phyloP scores from a whole-genome alignment of 768 basidiomycete species.

The Leucocoprinus sp. region DNA sequence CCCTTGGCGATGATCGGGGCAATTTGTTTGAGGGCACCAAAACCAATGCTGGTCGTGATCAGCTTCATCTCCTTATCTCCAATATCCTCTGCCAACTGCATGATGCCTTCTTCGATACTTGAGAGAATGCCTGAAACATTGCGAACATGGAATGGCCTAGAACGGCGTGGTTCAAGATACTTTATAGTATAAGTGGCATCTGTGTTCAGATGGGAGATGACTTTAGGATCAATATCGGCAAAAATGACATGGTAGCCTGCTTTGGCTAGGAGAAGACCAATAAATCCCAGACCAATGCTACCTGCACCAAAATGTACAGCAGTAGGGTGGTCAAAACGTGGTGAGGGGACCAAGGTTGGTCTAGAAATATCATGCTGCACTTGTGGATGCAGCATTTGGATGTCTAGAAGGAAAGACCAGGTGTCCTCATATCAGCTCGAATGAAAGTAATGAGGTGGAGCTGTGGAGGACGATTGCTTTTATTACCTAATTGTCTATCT shows the following conservation, averaged over 20 bases:
- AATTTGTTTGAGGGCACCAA: slow-evolving; percentile 5
- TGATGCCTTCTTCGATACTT: slow-evolving; percentile 6
- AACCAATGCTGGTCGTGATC: slow-evolving; percentile 8
- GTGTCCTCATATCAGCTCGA: background rate
- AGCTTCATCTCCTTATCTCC: slow-evolving; percentile 9
- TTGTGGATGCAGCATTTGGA: background rate
- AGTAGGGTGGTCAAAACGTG: slow-evolving; percentile 6
- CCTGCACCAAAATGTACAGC: slow-evolving; percentile 9
- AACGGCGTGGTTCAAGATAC: slow-evolving; percentile 4
- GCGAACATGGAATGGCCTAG: slow-evolving; percentile 7
- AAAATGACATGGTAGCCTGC: slow-evolving; percentile 11
- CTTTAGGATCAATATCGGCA: slow-evolving; percentile 3
- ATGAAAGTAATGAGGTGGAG: background rate
- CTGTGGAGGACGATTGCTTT: too few relatives aligned
- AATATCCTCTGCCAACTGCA: slow-evolving; percentile 5
- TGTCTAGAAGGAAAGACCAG: background rate
- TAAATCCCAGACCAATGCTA: slow-evolving; percentile 9
- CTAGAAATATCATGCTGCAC: background rate
- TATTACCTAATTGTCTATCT: too few relatives aligned
- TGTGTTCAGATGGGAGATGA: slow-evolving; percentile 3
- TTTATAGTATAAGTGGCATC: slow-evolving; percentile 5
- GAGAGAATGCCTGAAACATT: slow-evolving; percentile 8
- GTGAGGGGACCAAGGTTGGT: background rate
- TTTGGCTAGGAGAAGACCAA: slow-evolving; percentile 7
- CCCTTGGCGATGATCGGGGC: slow-evolving; percentile 8